Conservation (phyloP, 257 asterid genomes). For the Apocynum venetum region DNA sequence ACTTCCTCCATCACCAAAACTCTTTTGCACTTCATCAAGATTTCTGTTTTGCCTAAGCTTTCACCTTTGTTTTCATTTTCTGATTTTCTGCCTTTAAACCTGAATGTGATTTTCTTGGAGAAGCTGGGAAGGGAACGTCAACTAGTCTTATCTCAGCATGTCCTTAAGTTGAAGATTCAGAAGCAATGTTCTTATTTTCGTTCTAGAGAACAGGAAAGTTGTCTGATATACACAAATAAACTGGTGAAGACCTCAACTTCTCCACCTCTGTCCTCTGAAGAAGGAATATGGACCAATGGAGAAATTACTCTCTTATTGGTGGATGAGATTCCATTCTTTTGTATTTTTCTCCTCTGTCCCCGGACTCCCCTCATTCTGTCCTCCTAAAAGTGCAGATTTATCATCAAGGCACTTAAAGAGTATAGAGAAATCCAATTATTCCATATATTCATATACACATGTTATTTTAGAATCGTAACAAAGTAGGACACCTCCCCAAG, state of each 20-base stretch:
- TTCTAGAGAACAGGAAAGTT: not conserved
- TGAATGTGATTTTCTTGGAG: not conserved
- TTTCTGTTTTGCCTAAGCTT: not conserved
- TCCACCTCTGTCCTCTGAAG: not conserved
- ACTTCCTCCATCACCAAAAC: not conserved
- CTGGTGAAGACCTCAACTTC: not conserved
- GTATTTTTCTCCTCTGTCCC: not conserved
- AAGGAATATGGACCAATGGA: not conserved
- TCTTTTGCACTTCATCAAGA: not conserved
- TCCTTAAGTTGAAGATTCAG: not conserved
- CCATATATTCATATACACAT: not conserved
- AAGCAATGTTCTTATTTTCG: not conserved
- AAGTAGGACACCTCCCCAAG: not conserved
- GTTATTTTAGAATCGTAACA: slow-evolving; percentile 2
- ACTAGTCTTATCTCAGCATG: not conserved
- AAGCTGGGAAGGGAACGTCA: not conserved
- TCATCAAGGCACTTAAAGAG: not conserved
- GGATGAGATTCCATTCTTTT: not conserved
- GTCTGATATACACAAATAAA: not conserved
- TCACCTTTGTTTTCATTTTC: not conserved
- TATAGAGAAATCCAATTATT: not conserved
- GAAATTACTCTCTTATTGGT: not conserved
- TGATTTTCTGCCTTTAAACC: not conserved
- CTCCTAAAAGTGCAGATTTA: not conserved
- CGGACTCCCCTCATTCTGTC: not conserved